These are phyloP conservation scores for Fusarium sp. DNA, from an alignment of 2,329 filamentous ascomycete species.

Conservation along the genomic window DNA sequence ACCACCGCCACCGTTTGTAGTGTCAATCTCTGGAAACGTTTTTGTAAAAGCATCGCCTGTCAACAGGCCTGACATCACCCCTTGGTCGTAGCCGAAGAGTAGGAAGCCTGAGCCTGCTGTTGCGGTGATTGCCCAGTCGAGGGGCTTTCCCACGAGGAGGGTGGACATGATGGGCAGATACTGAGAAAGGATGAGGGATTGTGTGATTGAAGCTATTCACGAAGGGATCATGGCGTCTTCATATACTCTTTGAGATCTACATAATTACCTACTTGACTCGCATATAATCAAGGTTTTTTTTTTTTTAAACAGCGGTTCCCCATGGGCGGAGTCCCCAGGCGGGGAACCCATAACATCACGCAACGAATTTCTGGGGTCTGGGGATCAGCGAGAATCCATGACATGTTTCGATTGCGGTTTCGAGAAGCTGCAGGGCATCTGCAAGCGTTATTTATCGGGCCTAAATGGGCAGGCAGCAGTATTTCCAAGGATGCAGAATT, in stretches of 20 bases:
- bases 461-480: background rate
- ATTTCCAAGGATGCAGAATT: background rate
- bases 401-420: constrained; percentile 16
- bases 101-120: constrained; percentile 51
- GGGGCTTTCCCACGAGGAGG: constrained; percentile 46
- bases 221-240: constrained; percentile 20
- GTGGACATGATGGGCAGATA: constrained; percentile 14
- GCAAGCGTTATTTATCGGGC: constrained; percentile 12
- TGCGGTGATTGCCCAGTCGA: constrained; percentile 52
- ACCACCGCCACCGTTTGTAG: constrained; percentile 49
- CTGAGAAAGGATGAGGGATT: background rate
- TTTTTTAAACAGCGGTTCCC: background rate
- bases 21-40: constrained; percentile 49
- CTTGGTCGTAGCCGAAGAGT: constrained; percentile 49
- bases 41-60: constrained; percentile 47
- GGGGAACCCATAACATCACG: background rate
- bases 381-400: background rate
- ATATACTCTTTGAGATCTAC: constrained; percentile 29
- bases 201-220: constrained; percentile 21
- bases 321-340: background rate
- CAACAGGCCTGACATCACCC: constrained; percentile 48
- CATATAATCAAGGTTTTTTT: constrained; percentile 27
- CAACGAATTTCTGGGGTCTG: background rate
- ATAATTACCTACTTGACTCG: constrained; percentile 21
- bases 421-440: constrained; percentile 15